Base-by-base conservation (phyloP, 768 basidiomycete genomes). In the Collybia sp. region DNA sequence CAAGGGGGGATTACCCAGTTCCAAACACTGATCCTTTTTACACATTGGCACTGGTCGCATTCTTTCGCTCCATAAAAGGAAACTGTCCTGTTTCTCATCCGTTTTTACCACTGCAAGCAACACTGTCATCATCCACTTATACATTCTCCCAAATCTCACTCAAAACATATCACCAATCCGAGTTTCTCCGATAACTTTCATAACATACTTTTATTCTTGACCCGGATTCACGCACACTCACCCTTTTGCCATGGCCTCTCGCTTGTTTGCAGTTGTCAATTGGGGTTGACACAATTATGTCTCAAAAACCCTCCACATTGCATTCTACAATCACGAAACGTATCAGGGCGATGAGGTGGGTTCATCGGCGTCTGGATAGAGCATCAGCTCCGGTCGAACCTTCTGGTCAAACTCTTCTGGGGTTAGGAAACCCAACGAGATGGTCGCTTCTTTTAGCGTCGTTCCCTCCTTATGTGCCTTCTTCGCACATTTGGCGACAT, bases 401-500 rank as follows among this genome's bases (percentile, higher is more conserved):
- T 93, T 92, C 63, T 80, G 74, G 67, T 98, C 94, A 67, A 98
- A 99, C 64, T 94, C 92, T 61, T 95, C 91, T 0, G 82, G 72
- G 1, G 87, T 87, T 57, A 98, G 64, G 66, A 89, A 84, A 41
- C 91, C 92, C 31, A 97, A 78, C 15, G 82, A 66, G 39, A 98
- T 85, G 10, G 93, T 93, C 35, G 96, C 93, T 69, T 93, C 88
- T 74, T 95, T 98, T 65, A 98, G 62, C 49, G 96, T 98, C 41
- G 85, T 89, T 19, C 96, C 96, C 68, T 99, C 93, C 65, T 88
- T 92, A 76, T 98, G 96, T n/a, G 96, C 96, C 67, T 98, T 98
- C 80, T 99, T 99, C 20, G 96, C 96, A 59, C 89, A 92, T 70
- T 90, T 93, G 42, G 96, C 96, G 42, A 98, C 96, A 68, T 96